These are phyloP conservation scores for Tirmania nivea DNA, from an alignment of 495 filamentous ascomycete genomes.

Conservation along the genomic window DNA sequence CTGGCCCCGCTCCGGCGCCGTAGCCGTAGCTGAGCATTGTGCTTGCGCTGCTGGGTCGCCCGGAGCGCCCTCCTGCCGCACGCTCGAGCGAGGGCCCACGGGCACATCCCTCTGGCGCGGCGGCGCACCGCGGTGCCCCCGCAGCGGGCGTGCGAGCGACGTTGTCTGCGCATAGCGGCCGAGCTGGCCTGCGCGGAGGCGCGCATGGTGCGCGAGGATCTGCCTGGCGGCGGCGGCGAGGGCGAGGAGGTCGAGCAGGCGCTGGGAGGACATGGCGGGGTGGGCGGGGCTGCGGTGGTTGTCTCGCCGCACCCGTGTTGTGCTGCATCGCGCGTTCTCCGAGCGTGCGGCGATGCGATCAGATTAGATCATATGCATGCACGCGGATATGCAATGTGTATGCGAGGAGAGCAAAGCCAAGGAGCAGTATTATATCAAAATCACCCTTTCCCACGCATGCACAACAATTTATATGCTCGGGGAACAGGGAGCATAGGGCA, in stretches of 20 bases:
- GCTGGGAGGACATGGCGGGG: conserved; percentile 38
- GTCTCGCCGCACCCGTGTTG: no score
- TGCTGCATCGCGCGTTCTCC: no score
- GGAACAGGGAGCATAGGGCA: no score
- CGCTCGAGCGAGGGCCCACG: no score
- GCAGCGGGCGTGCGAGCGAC: background rate
- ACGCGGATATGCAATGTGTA: background rate
- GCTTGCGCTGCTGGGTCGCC: no score
- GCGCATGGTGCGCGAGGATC: conserved; percentile 59
- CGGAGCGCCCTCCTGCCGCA: no score
- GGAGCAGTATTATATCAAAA: background rate
- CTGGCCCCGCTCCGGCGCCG: no score
- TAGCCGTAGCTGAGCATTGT: no score
- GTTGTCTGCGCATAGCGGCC: conserved; percentile 61
- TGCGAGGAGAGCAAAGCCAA: background rate
- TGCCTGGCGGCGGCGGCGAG: conserved; percentile 55
- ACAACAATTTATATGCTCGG: background rate
- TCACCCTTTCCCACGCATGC: background rate
- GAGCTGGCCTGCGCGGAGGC: conserved; percentile 52
- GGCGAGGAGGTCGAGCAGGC: conserved; percentile 57
- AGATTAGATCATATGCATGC: background rate
- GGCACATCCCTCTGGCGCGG: no score
- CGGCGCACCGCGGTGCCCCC: background rate
- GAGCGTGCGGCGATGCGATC: no score
- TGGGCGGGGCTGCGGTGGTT: background rate